These are phyloP conservation scores for Quercus wislizeni DNA, from an alignment of 306 rosid species.

Conservation along the genomic window DNA sequence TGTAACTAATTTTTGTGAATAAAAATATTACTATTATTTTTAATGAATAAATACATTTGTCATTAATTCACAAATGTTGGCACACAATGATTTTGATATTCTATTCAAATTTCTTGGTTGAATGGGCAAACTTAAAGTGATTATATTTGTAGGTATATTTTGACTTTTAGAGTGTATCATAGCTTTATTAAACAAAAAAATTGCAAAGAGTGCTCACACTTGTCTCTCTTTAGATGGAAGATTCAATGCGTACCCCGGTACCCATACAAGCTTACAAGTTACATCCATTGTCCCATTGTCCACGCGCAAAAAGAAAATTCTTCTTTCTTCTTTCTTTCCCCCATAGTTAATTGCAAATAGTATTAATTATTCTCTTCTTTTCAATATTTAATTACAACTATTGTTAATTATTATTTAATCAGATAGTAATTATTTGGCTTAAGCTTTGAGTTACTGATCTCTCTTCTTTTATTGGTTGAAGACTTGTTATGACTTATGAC, in stretches of 20 bases:
- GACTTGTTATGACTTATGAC: neutral
- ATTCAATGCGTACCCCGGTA: conserved; percentile 29
- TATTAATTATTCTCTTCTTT: neutral
- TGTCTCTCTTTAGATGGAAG: neutral
- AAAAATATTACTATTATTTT: too few species aligned
- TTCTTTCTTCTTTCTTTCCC: neutral
- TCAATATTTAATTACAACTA: neutral
- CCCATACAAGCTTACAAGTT: conserved; percentile 30
- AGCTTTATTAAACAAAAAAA: too few species aligned
- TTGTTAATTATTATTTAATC: neutral
- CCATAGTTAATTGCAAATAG: neutral
- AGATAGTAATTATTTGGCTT: neutral
- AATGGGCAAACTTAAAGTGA: too few species aligned
- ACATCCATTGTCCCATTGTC: conserved; percentile 20
- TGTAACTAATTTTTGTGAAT: too few species aligned
- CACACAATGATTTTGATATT: too few species aligned
- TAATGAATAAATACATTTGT: too few species aligned
- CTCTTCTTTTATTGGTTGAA: neutral
- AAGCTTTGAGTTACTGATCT: neutral
- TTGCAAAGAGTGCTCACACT: too few species aligned
- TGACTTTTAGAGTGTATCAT: too few species aligned
- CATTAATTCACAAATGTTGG: too few species aligned
- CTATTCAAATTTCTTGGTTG: too few species aligned
- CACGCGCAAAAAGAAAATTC: neutral
- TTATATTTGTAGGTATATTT: too few species aligned